Percentiles rank a stretch among this genome's conserved stretches.
Conservation (phyloP, 768 basidiomycete genomes). For the Russula virescens region DNA sequence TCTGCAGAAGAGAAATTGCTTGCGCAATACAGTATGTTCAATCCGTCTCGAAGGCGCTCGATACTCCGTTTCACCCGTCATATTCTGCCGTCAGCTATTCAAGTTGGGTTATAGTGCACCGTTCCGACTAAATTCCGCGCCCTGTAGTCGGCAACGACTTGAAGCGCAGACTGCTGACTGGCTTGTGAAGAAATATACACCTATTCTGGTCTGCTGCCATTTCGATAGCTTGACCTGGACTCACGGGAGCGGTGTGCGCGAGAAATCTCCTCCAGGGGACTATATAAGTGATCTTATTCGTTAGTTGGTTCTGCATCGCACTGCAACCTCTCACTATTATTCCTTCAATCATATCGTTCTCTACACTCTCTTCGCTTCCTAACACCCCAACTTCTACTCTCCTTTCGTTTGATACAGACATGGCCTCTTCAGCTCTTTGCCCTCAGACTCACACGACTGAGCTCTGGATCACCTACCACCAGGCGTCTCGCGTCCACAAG, state of each 20-base stretch:
- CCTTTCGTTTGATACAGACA: constrained; percentile 1
- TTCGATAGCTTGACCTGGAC: not conserved
- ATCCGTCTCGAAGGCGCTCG: not conserved
- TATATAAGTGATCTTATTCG: not conserved
- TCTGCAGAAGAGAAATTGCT: too few species aligned
- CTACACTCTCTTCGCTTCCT: not conserved
- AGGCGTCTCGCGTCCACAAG: constrained; percentile 39
- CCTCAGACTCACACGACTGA: constrained; percentile 27
- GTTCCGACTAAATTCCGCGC: not conserved
- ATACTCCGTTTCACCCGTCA: not conserved
- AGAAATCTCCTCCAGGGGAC: not conserved
- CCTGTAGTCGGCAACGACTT: not conserved
- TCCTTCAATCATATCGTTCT: not conserved
- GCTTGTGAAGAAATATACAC: not conserved
- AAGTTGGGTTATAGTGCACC: not conserved
- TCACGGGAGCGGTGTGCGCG: not conserved
- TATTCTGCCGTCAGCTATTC: not conserved
- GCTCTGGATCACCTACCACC: constrained; percentile 46
- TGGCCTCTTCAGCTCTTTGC: not conserved
- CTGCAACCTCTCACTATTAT: not conserved
- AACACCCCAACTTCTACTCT: not conserved
- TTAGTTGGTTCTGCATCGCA: not conserved
- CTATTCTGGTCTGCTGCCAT: not conserved
- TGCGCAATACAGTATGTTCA: not conserved
- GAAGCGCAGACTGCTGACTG: not conserved